Evolutionary conservation across 345 rosid species (phyloP), one percentile per base, ranked within the genome.

Genomic region (Aquilaria sinensis): DNA sequence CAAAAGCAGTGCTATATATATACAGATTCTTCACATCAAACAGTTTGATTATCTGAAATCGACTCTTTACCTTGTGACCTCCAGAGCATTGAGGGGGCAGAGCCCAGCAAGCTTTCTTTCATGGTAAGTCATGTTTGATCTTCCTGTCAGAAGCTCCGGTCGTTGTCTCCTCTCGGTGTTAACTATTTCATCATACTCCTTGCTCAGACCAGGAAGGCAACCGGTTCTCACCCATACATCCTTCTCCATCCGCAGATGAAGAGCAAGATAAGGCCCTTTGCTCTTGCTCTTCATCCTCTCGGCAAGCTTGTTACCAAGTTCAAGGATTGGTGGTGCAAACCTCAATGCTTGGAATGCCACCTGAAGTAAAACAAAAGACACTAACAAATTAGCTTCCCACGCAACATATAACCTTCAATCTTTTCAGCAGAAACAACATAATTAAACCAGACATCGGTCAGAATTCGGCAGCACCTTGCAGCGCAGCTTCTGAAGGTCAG

Each of bases 161-260:
- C 89, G 80, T 58, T 45, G 77, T 76, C 77, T 85, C 79, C 97
- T 81, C 78, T 90, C 99, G 2, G 65, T 66, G 58, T 74, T 70
- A 6, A 89, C 77, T 37, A 88, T 81, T 73, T 86, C 96, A 34
- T 94, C 96, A 45, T 79, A 90, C 67, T 84, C 76, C 12, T 74
- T 76, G 78, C 77, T 83, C 68, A 88, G 71, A 65, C 96, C 99
- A n/a, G 90, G 88, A 54, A 85, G 91, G 68, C 99, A 94, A 14
- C 96, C 97, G 11, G 96, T 91, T 74, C 96, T 85, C 67, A 94
- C 96, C 97, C 97, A 91, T 10, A 90, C 97, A 58, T 88, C 97
- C 75, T 88, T 88, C 78, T 94, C 97, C 81, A 90, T 56, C 13
- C 96, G 81, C 57, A 88, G 83, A 80, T 91, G 99, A 69, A 94